Base-by-base conservation (phyloP, 2,329 filamentous ascomycete species). In the Fonsecaea pugnacius region DNA sequence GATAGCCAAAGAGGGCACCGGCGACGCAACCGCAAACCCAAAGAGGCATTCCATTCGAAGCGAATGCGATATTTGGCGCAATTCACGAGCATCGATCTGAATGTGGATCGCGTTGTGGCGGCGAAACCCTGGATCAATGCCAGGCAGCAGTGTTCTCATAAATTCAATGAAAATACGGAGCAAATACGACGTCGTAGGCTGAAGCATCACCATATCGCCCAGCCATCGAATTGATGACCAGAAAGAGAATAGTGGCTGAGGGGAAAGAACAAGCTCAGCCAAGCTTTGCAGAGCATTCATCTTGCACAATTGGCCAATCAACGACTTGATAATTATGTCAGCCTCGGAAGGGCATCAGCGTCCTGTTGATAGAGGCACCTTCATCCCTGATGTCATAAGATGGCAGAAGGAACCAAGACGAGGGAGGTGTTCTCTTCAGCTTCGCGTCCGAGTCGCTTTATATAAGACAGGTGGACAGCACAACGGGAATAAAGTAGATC, bases 71-170 rank as follows among this genome's bases (percentile, higher is more conserved):
- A 38, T 59, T n/a, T 33, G 32, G 57, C 3, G 30, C 46, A 38
- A 16, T 51, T 51, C 57, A 52, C 57, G 57, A 59, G 36, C 32
- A 30, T 40, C 16, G 55, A 46, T 58, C 57, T 30, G 24, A 21
- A 18, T 21, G 27, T 9, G 30, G 36, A 27, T 24, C 12, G 24
- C 9, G 3, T 18, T 18, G 10, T 30, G 18, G 46, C 24, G 10
- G 18, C 52, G 57, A 12, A 21, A 27, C 14, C 32, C 46, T 14
- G 6, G 16, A 16, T 16, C 18, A 36, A 53, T 14, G 33, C 12
- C 12, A 59, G 57, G 57, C 57, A 59, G 57, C 57, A 59, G 32
- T 46, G 40, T 52, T 59, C 8, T 14, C 9, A 9, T n/a, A 16
- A 14, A 50, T 12, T 10, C 6, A 40, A 30, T 7, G 43, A 6